Base-by-base conservation (phyloP, 441 rosid genomes). In the Metrosideros polymorpha region DNA sequence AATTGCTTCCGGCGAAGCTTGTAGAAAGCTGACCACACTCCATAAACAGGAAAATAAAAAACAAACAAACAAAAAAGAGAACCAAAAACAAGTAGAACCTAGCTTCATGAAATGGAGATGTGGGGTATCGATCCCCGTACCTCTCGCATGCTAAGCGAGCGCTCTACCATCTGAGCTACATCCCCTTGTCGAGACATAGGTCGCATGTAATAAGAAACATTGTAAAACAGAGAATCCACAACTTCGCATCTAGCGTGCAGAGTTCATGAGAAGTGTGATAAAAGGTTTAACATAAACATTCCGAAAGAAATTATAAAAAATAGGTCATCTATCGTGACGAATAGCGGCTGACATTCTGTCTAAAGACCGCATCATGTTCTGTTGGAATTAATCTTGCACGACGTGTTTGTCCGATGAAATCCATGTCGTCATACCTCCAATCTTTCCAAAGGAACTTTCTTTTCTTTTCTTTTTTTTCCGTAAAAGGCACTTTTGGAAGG, bases 91-190 rank as follows among this genome's bases (percentile, higher is more conserved):
- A n/a, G n/a, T n/a, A n/a, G n/a, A n/a, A n/a, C n/a, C n/a, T n/a
- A n/a, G n/a, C n/a, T n/a, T n/a, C n/a, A n/a, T n/a, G 13, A 22
- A 10, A 39, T 84, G 85, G 85, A 84, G 85, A 84, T 84, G 77
- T 77, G 85, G 85, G 85, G 85, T 43, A 57, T 84, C 85, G 85
- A 84, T 84, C 85, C 85, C 85, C 85, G 85, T 84, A 57, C 85
- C 85, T 84, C 85, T 84, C 77, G 77, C 85, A 84, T 84, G 85
- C 85, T 84, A 84, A 84, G 85, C 85, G 85, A 84, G 77, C 85
- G 85, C 85, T 84, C 85, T 84, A 57, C 85, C 85, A 84, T 84
- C 85, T 84, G 85, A 84, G 85, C 77, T 84, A 57, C 85, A 57
- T 84, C 85, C 85, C 85, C 85, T 5, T 3, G 14, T 9, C 8